These are phyloP conservation scores for Aspergillus diversus DNA, from an alignment of 495 filamentous ascomycete species.

Conservation along the genomic window DNA sequence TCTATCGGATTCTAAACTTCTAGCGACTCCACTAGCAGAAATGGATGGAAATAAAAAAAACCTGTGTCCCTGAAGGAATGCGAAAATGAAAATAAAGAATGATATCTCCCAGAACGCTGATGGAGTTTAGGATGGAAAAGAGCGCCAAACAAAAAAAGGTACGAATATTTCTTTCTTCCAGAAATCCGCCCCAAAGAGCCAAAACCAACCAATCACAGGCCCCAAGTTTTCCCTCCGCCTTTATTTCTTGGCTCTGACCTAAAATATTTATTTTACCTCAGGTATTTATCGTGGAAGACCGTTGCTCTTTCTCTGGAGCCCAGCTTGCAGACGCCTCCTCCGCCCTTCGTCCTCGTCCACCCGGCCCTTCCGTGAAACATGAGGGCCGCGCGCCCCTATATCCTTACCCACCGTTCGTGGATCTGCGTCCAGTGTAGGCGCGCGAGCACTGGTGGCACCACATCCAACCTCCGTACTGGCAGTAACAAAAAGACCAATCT, in stretches of 20 bases:
- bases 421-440: conserved; percentile 46
- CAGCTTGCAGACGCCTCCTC: conserved; percentile 1
- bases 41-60: too few relatives aligned
- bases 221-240: conserved; percentile 1
- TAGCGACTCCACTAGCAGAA: too few relatives aligned
- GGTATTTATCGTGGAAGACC: background rate
- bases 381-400: conserved; percentile 30
- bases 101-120: too few relatives aligned
- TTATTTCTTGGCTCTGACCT: conserved; percentile 26
- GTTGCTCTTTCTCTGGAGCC: background rate
- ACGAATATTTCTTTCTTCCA: too few relatives aligned
- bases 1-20: too few relatives aligned
- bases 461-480: conserved; percentile 27
- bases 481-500: conserved; percentile 41
- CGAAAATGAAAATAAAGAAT: too few relatives aligned
- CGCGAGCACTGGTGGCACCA: conserved; percentile 35
- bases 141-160: background rate
- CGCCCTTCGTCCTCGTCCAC: background rate
- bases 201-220: conserved; percentile 5
- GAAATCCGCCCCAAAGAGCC: too few relatives aligned
- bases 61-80: too few relatives aligned
- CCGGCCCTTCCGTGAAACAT: conserved; percentile 20
- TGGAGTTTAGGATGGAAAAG: background rate
- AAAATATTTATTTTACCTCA: too few relatives aligned
- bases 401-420: conserved; percentile 45